Base-by-base conservation (phyloP, 352 stramenopile genomes). In the Globisporangium barbulae region DNA sequence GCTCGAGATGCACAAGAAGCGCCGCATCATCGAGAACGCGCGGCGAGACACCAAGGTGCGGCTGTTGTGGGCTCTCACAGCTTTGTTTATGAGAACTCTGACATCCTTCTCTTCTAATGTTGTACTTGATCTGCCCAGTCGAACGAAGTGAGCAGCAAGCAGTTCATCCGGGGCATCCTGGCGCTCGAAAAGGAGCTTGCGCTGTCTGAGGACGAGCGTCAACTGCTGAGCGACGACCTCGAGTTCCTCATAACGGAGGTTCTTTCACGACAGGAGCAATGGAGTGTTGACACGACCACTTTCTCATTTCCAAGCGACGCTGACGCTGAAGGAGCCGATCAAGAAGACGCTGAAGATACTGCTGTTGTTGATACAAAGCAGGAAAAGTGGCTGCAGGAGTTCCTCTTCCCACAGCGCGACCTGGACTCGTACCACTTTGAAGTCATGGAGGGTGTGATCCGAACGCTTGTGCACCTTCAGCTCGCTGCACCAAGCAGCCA, bases 1-100 rank as follows among this genome's bases (percentile, higher is more conserved):
- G 33, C 61, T 78, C 13, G 79, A 91, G 53, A 89, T 89, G 74
- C 82, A 91, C 71, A 85, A 78, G 59, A 91, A 89, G 64, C 78
- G 79, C 17, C 69, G 79, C 22, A 68, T 87, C 31, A 88, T 91
- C 45, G 76, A 91, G 53, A 75, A 72, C 56, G 63, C 76, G 17
- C 68, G 87, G 50, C 55, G 69, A 9, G 74, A 81, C 58, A 91
- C 76, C 10, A 82, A 79, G 65, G 70, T 75, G 30, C 28, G 8
- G 6, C 17, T 55, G 15, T 41, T 15, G 39, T 35, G 48, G 3
- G 4, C 28, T 15, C 45, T 17, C 6, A 30, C 9, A 9, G 45
- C 8, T 19, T 10, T 33, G 22, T 21, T 12, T 35, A 35, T 35
- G 15, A 45, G 15, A 45, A 45, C 12, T 45, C 12, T 15, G 6